These are phyloP conservation scores for Bisporella sp. DNA, from an alignment of 2,329 filamentous ascomycete genomes.

Conservation along the genomic window DNA sequence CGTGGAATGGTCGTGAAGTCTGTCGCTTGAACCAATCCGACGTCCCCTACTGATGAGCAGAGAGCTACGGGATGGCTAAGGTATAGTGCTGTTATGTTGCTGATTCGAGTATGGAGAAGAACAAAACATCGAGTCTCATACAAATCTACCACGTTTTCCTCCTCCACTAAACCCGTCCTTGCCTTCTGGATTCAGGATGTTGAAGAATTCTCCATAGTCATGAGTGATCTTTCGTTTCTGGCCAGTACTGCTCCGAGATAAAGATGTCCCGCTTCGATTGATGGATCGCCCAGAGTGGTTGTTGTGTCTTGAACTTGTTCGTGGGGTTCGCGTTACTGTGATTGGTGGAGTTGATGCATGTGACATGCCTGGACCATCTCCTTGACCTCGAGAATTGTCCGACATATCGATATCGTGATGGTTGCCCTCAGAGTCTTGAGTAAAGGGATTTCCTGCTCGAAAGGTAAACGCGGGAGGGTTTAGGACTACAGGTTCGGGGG, in stretches of 20 bases:
- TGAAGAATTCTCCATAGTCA: slow-evolving; percentile 67
- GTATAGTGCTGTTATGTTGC: background rate
- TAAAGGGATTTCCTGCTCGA: slow-evolving; percentile 55
- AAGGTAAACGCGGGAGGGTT: slow-evolving; percentile 62
- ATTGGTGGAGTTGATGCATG: slow-evolving; percentile 16
- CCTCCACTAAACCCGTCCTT: slow-evolving; percentile 44
- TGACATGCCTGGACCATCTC: slow-evolving; percentile 20
- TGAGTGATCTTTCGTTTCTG: slow-evolving; percentile 60
- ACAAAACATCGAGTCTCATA: slow-evolving; percentile 14
- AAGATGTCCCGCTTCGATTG: slow-evolving; percentile 14
- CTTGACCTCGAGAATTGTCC: slow-evolving; percentile 33
- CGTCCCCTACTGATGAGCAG: background rate
- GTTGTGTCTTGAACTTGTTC: slow-evolving; percentile 21
- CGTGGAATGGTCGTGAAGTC: slow-evolving; percentile 5
- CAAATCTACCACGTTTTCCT: slow-evolving; percentile 28
- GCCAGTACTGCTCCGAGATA: slow-evolving; percentile 55
- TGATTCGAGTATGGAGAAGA: background rate
- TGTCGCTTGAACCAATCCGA: slow-evolving; percentile 1
- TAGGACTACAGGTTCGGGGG: slow-evolving; percentile 18
- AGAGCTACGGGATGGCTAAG: background rate
- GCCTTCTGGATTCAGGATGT: slow-evolving; percentile 56
- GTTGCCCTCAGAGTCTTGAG: slow-evolving; percentile 49
- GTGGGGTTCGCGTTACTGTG: slow-evolving; percentile 20
- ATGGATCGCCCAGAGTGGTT: slow-evolving; percentile 18
- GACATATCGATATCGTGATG: slow-evolving; percentile 55